These are phyloP conservation scores for Emericellopsis terricola DNA, from an alignment of 495 filamentous ascomycete species.

Conservation along the genomic window DNA sequence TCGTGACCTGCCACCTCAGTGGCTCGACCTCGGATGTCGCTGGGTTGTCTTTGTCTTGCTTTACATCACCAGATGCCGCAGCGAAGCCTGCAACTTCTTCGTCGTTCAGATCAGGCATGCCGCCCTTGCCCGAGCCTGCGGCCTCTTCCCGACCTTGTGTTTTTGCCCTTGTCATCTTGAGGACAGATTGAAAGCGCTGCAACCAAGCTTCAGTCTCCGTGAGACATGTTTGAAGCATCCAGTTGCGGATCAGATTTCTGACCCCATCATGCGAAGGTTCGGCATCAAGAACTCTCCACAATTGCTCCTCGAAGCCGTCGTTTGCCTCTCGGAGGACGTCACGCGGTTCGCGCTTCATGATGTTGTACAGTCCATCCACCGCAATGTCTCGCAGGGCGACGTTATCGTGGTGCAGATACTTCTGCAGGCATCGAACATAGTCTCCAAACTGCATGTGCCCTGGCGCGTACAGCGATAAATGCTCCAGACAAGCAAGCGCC, in stretches of 20 bases:
- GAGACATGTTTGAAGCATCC: constrained; percentile 74
- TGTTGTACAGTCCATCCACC: constrained; percentile 74
- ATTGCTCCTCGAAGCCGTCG: constrained; percentile 66
- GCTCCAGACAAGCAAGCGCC: constrained; percentile 70
- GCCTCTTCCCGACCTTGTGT: constrained; percentile 34
- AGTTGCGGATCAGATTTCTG: constrained; percentile 68
- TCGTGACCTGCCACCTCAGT: constrained; percentile 86
- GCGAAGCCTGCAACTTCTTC: constrained; percentile 96
- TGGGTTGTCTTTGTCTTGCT: constrained; percentile 42
- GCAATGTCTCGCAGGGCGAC: constrained; percentile 57
- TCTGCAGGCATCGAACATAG: constrained; percentile 71
- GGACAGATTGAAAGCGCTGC: constrained; percentile 65
- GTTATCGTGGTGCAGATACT: constrained; percentile 49
- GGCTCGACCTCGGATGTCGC: constrained; percentile 62
- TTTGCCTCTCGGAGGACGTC: constrained; percentile 58
- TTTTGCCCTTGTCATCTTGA: constrained; percentile 57
- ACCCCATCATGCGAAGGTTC: constrained; percentile 58
- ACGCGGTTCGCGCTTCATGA: constrained; percentile 83
- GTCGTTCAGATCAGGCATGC: constrained; percentile 53
- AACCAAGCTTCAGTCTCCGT: constrained; percentile 68
- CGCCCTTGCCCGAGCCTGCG: constrained; percentile 23
- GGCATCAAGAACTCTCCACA: constrained; percentile 77
- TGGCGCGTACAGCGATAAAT: constrained; percentile 82
- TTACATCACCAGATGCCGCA: constrained; percentile 41
- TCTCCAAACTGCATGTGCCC: constrained; percentile 63